Evolutionary conservation across 352 stramenopile genomes (phyloP).

Genomic region (Achlya hypogyna): DNA sequence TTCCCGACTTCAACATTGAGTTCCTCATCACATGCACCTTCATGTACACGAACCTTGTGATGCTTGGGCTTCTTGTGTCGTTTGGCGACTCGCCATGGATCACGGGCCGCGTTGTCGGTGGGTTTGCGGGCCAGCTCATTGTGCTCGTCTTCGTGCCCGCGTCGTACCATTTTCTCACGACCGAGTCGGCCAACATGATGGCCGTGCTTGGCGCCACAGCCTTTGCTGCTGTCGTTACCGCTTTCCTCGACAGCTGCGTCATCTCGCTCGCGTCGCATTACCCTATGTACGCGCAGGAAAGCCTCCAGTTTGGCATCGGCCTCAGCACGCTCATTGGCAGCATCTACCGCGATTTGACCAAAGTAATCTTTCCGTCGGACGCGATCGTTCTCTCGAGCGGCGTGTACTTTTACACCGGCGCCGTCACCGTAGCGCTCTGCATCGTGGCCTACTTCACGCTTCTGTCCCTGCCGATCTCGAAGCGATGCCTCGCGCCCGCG

Average conservation of each 20-base stretch:
- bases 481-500: conserved; percentile 46
- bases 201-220: conserved; percentile 60
- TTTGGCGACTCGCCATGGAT: conserved; percentile 52
- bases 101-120: conserved; percentile 64
- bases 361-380: conserved; percentile 57
- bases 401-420: conserved; percentile 79
- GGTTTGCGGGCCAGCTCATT: conserved; percentile 58
- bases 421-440: conserved; percentile 66
- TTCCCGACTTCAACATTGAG: conserved; percentile 82
- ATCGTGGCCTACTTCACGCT: conserved; percentile 68
- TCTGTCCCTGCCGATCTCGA: conserved; percentile 43
- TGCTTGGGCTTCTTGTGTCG: conserved; percentile 56
- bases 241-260: conserved; percentile 74
- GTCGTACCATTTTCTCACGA: conserved; percentile 60
- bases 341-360: conserved; percentile 74
- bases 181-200: conserved; percentile 51
- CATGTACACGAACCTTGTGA: conserved; percentile 77
- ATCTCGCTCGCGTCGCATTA: conserved; percentile 79
- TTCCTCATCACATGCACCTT: conserved; percentile 75
- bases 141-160: conserved; percentile 70
- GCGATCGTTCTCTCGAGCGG: conserved; percentile 54
- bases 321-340: conserved; percentile 74
- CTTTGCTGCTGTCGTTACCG: conserved; percentile 55
- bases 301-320: conserved; percentile 73
- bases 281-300: conserved; percentile 64